Evolutionary conservation across 1,139 yeast genomes (phyloP).

Genomic region (Meyerozyma elateridarum): DNA sequence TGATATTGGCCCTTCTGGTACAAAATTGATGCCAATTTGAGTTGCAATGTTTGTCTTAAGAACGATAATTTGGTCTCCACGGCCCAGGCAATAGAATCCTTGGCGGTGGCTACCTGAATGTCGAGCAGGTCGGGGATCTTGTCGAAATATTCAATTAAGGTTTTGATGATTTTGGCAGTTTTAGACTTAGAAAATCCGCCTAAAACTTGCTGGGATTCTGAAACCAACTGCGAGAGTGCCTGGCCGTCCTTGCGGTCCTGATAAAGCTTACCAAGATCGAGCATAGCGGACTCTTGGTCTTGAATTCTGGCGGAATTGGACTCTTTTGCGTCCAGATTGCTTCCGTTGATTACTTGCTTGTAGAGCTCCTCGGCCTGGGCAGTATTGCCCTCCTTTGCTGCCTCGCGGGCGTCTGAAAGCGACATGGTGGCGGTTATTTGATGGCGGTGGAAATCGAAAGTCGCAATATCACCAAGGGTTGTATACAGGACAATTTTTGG

Average conservation of each 20-base stretch:
- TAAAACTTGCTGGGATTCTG: slow-evolving; percentile 66
- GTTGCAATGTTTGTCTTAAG: slow-evolving; percentile 80
- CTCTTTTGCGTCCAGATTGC: slow-evolving; percentile 6
- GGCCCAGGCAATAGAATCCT: slow-evolving; percentile 87
- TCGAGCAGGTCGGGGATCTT: slow-evolving; percentile 63
- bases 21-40: slow-evolving; percentile 74
- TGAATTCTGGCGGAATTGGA: too few relatives aligned
- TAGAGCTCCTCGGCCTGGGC: slow-evolving; percentile 4
- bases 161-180: slow-evolving; percentile 81
- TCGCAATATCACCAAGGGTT: too few relatives aligned
- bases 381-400: slow-evolving; percentile 1
- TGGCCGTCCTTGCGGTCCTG: slow-evolving; percentile 38
- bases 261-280: slow-evolving; percentile 61
- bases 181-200: slow-evolving; percentile 85
- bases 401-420: slow-evolving; percentile 1
- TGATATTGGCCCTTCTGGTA: slow-evolving; percentile 62
- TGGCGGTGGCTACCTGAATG: slow-evolving; percentile 68
- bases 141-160: slow-evolving; percentile 75
- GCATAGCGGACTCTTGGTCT: slow-evolving; percentile 59
- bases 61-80: slow-evolving; percentile 77
- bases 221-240: slow-evolving; percentile 57
- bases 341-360: slow-evolving; percentile 2
- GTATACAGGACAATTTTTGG: too few relatives aligned
- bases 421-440: background rate
- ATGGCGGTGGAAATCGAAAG: background rate